A percentile compares a stretch with the other conserved stretches of the same genome.
These are phyloP conservation scores for Oryza meridionalis DNA, from an alignment of 176 grass and related monocot genomes.

Conservation along the genomic window DNA sequence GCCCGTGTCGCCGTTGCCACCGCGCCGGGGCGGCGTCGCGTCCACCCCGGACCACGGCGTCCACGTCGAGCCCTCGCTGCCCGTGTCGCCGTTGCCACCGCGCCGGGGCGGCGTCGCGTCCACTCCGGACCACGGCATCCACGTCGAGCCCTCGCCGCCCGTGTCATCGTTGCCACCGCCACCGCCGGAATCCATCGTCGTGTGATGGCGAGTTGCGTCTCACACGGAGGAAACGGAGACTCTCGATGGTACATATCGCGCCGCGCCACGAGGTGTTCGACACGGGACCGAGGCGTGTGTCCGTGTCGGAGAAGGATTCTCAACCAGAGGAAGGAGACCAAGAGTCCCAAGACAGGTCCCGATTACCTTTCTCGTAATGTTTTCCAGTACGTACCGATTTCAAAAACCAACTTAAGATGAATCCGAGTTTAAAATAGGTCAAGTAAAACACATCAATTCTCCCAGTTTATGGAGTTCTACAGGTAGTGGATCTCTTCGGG, in stretches of 20 bases:
- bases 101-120: no score
- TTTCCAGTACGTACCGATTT: no score
- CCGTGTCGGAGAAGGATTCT: not conserved
- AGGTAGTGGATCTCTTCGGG: conserved; percentile 30
- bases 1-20: no score
- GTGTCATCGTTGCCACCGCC: not conserved
- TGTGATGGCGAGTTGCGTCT: no score
- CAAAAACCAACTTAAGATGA: not conserved
- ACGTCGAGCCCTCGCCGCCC: no score
- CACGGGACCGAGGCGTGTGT: not conserved
- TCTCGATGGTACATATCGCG: not conserved
- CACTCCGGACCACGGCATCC: not conserved
- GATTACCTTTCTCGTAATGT: no score
- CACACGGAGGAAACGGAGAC: no score
- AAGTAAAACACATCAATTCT: conserved; percentile 22
- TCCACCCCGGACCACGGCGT: not conserved
- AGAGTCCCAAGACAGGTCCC: no score
- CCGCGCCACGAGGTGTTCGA: not conserved
- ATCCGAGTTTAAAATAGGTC: not conserved
- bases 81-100: no score
- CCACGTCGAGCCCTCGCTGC: no score
- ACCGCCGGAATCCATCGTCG: not conserved
- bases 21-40: no score
- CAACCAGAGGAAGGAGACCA: no score
- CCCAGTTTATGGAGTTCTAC: conserved; percentile 30